Conservation (phyloP, 225 moss, liverwort and hornwort genomes). For the Physcomitrellopsis africana region DNA sequence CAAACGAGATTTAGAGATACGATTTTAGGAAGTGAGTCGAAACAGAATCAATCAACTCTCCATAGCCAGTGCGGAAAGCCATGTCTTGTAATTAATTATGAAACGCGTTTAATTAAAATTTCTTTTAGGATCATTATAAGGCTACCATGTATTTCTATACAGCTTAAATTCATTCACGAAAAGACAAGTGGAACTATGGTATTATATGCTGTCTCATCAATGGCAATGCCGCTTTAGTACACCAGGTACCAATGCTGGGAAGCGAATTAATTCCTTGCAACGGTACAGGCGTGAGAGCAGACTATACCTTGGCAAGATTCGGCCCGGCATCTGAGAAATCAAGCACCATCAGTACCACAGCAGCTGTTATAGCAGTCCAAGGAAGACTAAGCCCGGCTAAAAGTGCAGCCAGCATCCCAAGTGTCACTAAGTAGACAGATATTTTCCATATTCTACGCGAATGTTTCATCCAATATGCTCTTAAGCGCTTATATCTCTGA, state of each 20-base stretch:
- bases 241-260: slow-evolving; percentile 8
- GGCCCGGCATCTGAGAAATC: slow-evolving; percentile 87
- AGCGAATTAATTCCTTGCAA: not conserved
- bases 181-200: not conserved
- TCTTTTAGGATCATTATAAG: not conserved
- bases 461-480: not conserved
- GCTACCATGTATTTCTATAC: not conserved
- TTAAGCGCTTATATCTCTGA: not conserved
- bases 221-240: not conserved
- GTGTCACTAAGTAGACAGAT: slow-evolving; percentile 65
- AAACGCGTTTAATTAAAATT: not conserved
- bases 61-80: not conserved
- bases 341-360: slow-evolving; percentile 69
- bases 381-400: slow-evolving; percentile 79
- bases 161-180: not conserved
- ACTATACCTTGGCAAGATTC: slow-evolving; percentile 73
- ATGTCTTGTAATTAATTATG: too few species aligned
- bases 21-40: too few species aligned
- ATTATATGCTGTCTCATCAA: not conserved
- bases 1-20: not conserved
- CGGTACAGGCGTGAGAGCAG: not conserved
- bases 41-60: too few species aligned
- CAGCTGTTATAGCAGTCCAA: slow-evolving; percentile 79
- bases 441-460: slow-evolving; percentile 43
- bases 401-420: slow-evolving; percentile 87